Base-by-base conservation (phyloP, 2,329 filamentous ascomycete genomes). In the Zymoseptoria brevis region DNA sequence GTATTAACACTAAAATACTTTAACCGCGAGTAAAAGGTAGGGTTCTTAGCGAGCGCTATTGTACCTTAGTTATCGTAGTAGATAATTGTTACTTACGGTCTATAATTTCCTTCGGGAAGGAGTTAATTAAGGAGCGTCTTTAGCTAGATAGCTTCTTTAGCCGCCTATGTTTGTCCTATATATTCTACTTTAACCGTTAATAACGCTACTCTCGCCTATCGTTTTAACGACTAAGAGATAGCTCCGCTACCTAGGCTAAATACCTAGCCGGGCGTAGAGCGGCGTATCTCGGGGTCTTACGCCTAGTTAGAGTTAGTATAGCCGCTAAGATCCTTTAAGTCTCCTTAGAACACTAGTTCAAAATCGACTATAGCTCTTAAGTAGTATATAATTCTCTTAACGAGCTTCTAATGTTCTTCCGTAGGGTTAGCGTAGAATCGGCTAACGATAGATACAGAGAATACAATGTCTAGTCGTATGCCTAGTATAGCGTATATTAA, bases 171-270 rank as follows among this genome's bases (percentile, higher is more conserved):
- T 45, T 60, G 19, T 1, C 52, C 67, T n/a, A 66, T 60, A 51
- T 60, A 68, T 59, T 68, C 66, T 19, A 65, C 66, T 60, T 69
- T 63, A 30, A 61, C 65, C 3, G 57, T 66, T 4, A 60, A 68
- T 1, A 66, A 41, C 4, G 67, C 62, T 16, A 67, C 64, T 0
- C 50, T 64, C n/a, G 41, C 19, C 30, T 69, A 60, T 53, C 63
- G 26, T 49, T 68, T 66, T 8, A 56, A 67, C 8, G 30, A 62
- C 67, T 55, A 70, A 13, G 51, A 55, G 19, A 70, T 22, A 22
- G 21, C 21, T 22, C 21, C 21, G 21, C 21, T 22, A 22, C 21
- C 4, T 22, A 22, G 21, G 26, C 54, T 65, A 55, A 69, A 66
- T 1, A 68, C 11, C 29, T 30, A 30, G 11, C 29, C 29, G 7